Percentiles rank a stretch among this genome's conserved stretches.
phyloP scores from a whole-genome alignment of 2,329 filamentous ascomycete species.

The Microsporum canis region DNA sequence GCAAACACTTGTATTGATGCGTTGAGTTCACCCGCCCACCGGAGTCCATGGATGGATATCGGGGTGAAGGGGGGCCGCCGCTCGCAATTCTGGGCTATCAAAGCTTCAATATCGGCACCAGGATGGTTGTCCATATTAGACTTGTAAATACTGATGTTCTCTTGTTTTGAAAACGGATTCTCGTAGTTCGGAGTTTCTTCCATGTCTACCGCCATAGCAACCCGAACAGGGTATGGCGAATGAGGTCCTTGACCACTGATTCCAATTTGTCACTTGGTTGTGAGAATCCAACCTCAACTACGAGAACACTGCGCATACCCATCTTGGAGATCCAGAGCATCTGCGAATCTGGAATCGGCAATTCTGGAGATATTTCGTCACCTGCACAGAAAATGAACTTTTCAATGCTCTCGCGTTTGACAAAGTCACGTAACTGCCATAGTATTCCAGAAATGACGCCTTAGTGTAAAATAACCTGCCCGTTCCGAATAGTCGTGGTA shows the following conservation, averaged over 20 bases:
- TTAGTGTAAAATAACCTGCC: background rate
- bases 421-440: background rate
- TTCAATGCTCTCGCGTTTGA: background rate
- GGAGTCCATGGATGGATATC: background rate
- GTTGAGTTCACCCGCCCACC: conserved; percentile 5
- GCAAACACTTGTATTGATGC: conserved; percentile 4
- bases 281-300: background rate
- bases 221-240: background rate
- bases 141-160: background rate
- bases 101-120: background rate
- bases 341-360: background rate
- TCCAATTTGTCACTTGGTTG: background rate
- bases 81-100: background rate
- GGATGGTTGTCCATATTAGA: background rate
- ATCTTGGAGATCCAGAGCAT: background rate
- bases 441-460: background rate
- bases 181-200: background rate
- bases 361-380: background rate
- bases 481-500: too few species aligned
- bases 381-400: background rate
- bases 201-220: background rate
- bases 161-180: background rate
- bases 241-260: background rate
- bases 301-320: background rate
- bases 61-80: background rate